Conservation (phyloP, 2,329 filamentous ascomycete genomes). For the Beauveria rudraprayagi region DNA sequence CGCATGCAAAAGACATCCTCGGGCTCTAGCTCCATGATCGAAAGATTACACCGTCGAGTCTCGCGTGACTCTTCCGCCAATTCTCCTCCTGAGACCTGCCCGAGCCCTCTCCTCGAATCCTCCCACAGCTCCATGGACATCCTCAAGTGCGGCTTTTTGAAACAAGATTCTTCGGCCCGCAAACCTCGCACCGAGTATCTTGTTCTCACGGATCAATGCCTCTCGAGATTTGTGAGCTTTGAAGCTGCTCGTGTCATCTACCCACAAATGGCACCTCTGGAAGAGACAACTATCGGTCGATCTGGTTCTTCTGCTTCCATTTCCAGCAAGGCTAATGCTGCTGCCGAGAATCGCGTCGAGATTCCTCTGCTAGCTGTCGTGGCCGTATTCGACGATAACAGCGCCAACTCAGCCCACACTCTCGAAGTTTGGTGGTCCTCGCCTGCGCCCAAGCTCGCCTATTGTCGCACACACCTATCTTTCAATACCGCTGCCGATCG, state of each 20-base stretch:
- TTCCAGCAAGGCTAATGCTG: conserved; percentile 22
- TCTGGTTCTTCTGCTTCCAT: conserved; percentile 18
- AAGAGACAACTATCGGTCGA: conserved; percentile 16
- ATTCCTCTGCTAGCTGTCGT: conserved; percentile 44
- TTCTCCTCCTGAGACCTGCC: conserved; percentile 21
- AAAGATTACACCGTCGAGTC: conserved; percentile 32
- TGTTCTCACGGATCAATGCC: conserved; percentile 41
- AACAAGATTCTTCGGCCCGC: conserved; percentile 40
- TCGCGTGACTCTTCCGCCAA: conserved; percentile 29
- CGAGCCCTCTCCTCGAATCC: conserved; percentile 22
- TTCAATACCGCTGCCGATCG: conserved; percentile 41
- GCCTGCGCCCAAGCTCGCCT: conserved; percentile 34
- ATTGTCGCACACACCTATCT: conserved; percentile 40
- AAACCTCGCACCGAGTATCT: conserved; percentile 43
- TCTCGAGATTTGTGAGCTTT: conserved; percentile 42
- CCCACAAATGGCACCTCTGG: conserved; percentile 31
- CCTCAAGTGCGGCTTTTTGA: conserved; percentile 38
- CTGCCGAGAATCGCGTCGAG: conserved; percentile 32
- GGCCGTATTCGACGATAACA: conserved; percentile 44
- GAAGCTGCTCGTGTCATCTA: conserved; percentile 41
- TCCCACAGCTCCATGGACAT: conserved; percentile 31
- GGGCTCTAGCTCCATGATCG: conserved; percentile 32
- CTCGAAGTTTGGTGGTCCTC: conserved; percentile 51
- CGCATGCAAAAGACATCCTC: conserved; percentile 31
- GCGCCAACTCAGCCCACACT: conserved; percentile 39